These are phyloP conservation scores for Diversispora eburnea DNA, from an alignment of 192 early-diverging fungal genomes.

Conservation along the genomic window DNA sequence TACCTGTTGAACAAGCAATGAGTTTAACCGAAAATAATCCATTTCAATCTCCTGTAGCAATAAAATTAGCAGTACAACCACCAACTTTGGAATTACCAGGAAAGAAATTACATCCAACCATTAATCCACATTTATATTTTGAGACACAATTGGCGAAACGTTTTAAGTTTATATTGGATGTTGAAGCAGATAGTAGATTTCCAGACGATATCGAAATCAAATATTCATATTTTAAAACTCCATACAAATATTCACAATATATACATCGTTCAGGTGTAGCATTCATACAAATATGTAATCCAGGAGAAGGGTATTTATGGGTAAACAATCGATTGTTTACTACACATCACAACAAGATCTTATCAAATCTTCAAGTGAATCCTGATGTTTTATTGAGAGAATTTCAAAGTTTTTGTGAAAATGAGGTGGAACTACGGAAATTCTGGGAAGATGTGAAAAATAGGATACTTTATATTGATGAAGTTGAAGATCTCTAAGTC, in stretches of 20 bases:
- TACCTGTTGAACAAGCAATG: slow-evolving; percentile 70
- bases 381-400: slow-evolving; percentile 56
- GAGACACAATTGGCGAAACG: slow-evolving; percentile 76
- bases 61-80: slow-evolving; percentile 57
- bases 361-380: slow-evolving; percentile 36
- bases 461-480: neutral
- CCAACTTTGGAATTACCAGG: slow-evolving; percentile 52
- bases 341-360: slow-evolving; percentile 40
- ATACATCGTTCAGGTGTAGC: slow-evolving; percentile 87
- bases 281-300: slow-evolving; percentile 83
- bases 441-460: slow-evolving; percentile 60
- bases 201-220: slow-evolving; percentile 54
- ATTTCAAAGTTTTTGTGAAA: slow-evolving; percentile 61
- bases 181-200: slow-evolving; percentile 81
- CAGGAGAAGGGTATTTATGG: slow-evolving; percentile 80
- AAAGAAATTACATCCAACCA: slow-evolving; percentile 35
- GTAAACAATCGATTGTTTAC: slow-evolving; percentile 79
- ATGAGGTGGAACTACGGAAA: slow-evolving; percentile 53
- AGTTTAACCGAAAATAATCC: slow-evolving; percentile 76
- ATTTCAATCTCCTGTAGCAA: slow-evolving; percentile 76
- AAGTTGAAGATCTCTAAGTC: neutral
- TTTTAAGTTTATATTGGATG: slow-evolving; percentile 86
- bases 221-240: slow-evolving; percentile 59
- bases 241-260: slow-evolving; percentile 81
- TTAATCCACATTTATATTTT: slow-evolving; percentile 61